Percentiles rank a stretch among this genome's conserved stretches.
Conservation (phyloP, 495 filamentous ascomycete genomes). For the Aspergillus sparsus region DNA sequence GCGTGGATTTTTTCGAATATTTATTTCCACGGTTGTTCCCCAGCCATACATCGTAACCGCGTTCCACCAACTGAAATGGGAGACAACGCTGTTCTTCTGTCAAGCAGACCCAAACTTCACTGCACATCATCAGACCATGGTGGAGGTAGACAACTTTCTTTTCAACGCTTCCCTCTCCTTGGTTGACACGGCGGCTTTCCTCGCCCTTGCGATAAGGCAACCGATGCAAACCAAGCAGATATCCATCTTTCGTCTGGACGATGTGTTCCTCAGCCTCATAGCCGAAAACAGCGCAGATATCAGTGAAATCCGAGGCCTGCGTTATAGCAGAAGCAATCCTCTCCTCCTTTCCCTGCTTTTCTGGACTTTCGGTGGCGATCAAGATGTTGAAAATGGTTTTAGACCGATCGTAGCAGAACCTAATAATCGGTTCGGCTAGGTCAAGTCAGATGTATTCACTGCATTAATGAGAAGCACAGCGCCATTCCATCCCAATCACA, state of each 20-base stretch:
- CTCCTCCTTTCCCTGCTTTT: conserved; percentile 53
- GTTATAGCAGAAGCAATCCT: conserved; percentile 52
- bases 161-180: conserved; percentile 64
- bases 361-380: conserved; percentile 65
- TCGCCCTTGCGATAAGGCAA: conserved; percentile 79
- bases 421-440: conserved; percentile 73
- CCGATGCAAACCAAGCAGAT: conserved; percentile 87
- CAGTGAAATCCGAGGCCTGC: conserved; percentile 84
- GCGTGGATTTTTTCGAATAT: conserved; percentile 90
- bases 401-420: conserved; percentile 79
- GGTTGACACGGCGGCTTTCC: conserved; percentile 69
- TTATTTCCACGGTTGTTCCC: conserved; percentile 99
- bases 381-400: conserved; percentile 79
- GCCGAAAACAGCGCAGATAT: conserved; percentile 83
- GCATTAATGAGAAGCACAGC: too few relatives aligned
- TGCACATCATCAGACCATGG: conserved; percentile 97
- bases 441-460: conserved; percentile 19
- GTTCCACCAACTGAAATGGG: conserved; percentile 87
- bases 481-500: conserved; percentile 8
- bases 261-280: conserved; percentile 96
- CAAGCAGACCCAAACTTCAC: conserved; percentile 95
- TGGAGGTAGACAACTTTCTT: conserved; percentile 94
- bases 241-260: conserved; percentile 91
- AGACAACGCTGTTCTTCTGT: conserved; percentile 83
- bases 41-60: conserved; percentile 95